phyloP scores from a whole-genome alignment of 805 yeast species.

The Teunomyces lycoperdinae region DNA sequence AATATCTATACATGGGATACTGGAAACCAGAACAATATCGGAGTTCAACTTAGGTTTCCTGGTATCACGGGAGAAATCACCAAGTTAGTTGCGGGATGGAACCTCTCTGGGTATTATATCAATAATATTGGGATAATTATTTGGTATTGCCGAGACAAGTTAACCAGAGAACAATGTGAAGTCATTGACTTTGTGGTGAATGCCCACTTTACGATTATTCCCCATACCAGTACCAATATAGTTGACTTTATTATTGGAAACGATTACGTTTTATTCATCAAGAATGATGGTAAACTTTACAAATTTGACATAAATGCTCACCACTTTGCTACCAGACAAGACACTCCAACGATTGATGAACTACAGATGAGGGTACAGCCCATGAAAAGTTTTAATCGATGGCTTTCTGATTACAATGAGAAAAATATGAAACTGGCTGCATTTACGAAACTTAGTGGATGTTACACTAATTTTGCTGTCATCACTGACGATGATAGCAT shows the following conservation, averaged over 20 bases:
- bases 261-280: slow-evolving; percentile 50
- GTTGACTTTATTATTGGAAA: slow-evolving; percentile 57
- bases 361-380: slow-evolving; percentile 7
- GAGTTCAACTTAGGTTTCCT: slow-evolving; percentile 43
- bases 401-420: slow-evolving; percentile 22
- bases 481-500: slow-evolving; percentile 53
- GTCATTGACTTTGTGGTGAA: slow-evolving; percentile 12
- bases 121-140: slow-evolving; percentile 52
- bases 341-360: slow-evolving; percentile 6
- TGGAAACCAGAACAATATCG: slow-evolving; percentile 30
- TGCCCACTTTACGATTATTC: slow-evolving; percentile 43
- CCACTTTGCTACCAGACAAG: slow-evolving; percentile 8
- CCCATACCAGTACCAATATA: slow-evolving; percentile 37
- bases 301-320: slow-evolving; percentile 29
- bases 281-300: slow-evolving; percentile 40
- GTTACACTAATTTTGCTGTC: slow-evolving; percentile 51
- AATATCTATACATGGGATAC: slow-evolving; percentile 64
- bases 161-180: slow-evolving; percentile 18
- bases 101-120: slow-evolving; percentile 49
- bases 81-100: slow-evolving; percentile 68
- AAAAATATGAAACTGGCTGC: slow-evolving; percentile 20
- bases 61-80: slow-evolving; percentile 30
- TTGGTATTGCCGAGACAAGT: slow-evolving; percentile 45
- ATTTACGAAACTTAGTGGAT: slow-evolving; percentile 53
- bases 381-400: slow-evolving; percentile 28